Evolutionary conservation across 495 filamentous ascomycete species (phyloP), one percentile per base, ranked within the genome.

Genomic region (Ramalina peruviana): DNA sequence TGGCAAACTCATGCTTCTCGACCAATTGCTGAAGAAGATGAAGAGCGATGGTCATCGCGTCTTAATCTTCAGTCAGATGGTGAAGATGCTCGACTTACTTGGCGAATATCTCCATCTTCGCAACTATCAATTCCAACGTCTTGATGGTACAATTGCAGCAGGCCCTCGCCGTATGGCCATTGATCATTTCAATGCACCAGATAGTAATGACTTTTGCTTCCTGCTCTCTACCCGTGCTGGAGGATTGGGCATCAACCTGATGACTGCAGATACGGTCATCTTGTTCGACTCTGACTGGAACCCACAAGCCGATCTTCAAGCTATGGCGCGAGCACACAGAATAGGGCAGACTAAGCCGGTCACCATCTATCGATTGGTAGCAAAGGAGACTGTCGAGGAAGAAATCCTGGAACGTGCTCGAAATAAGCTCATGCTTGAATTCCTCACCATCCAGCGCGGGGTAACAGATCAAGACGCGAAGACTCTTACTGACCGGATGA

Each of bases 211-310:
- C 58, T 99, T 97, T 58, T 93, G 88, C 52, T 99, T 97, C 64
- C 75, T 97, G 13, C 74, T 99, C 5, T 97, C 92, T 10, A 99
- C 92, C 3, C 78, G 92, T 59, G 92, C 92, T 41, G 92, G 92
- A 68, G 92, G 92, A 60, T 76, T 99, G 16, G 92, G 92, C 43
- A 97, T 99, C 69, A 99, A 99, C 59, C 67, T 99, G 40, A 97
- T 96, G 88, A 96, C 92, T 43, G 92, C 92, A 2, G 92, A 99
- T 61, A 97, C 93, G 0, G 93, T 99, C 51, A 85, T 99, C 55
- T 76, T 99, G 38, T 97, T 97, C 58, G 92, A 99, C 62, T 97
- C 93, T 0, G 92, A 99, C 60, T 99, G 93, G 93, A 99, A 99
- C 53, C 92, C 92, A 13, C 92, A 99, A 62, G 92, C 92, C 0